Percentiles rank a stretch among this genome's conserved stretches.
These are phyloP conservation scores for Tricharina praecox DNA, from an alignment of 495 filamentous ascomycete species.

Conservation along the genomic window DNA sequence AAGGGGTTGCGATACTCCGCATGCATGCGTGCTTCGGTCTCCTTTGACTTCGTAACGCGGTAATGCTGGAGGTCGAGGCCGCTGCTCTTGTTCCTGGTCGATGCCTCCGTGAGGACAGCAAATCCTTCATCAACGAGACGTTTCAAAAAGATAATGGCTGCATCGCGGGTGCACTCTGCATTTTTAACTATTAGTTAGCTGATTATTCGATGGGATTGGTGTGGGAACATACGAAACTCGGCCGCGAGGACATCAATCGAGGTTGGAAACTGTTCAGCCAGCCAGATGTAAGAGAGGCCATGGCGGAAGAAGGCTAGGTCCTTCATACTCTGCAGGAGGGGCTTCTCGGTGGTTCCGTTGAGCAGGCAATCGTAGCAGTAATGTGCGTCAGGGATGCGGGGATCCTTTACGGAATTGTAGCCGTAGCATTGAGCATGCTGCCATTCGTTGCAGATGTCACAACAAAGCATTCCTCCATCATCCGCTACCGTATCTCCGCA, in stretches of 20 bases:
- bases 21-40: background rate
- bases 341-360: conserved; percentile 12
- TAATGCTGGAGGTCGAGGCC: background rate
- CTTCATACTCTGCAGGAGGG: conserved; percentile 22
- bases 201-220: too few relatives aligned
- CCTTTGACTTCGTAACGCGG: background rate
- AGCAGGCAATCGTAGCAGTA: conserved; percentile 27
- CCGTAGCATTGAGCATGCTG: conserved; percentile 26
- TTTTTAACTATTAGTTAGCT: too few relatives aligned
- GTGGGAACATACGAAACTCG: conserved; percentile 8
- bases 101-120: background rate
- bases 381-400: conserved; percentile 21
- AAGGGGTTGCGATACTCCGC: background rate
- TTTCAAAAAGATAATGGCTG: background rate
- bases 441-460: conserved; percentile 24
- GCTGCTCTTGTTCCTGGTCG: background rate
- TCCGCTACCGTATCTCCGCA: background rate
- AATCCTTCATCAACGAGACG: background rate
- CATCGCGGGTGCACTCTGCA: background rate
- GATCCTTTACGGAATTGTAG: conserved; percentile 15
- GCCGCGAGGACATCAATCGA: conserved; percentile 17
- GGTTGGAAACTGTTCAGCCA: conserved; percentile 15
- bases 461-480: conserved; percentile 14
- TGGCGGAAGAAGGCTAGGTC: conserved; percentile 22
- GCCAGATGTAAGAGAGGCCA: conserved; percentile 18